Evolutionary conservation across 1,284 basidiomycete genomes (phyloP).

Genomic region (Apiotrichum siamense): DNA sequence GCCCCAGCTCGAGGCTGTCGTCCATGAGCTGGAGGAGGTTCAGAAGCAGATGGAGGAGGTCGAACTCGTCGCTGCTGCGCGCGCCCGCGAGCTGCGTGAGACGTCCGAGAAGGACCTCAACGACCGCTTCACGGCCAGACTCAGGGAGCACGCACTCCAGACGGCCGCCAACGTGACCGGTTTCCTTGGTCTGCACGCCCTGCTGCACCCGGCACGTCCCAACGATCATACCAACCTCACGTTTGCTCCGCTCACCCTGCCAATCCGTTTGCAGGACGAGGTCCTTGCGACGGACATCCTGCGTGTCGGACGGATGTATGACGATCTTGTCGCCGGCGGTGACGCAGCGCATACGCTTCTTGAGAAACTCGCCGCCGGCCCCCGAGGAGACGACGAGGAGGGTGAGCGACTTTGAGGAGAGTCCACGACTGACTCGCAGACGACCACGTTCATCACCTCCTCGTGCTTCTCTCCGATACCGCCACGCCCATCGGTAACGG

Average conservation of each 20-base stretch:
- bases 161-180: conserved; percentile 56
- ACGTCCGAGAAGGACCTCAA: conserved; percentile 14
- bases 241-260: conserved; percentile 46
- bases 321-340: conserved; percentile 31
- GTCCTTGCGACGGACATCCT: conserved; percentile 42
- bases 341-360: conserved; percentile 25
- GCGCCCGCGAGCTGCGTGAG: conserved; percentile 23
- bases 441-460: conserved; percentile 34
- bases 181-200: conserved; percentile 60
- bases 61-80: conserved; percentile 28
- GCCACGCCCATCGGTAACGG: conserved; percentile 8
- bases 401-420: conserved; percentile 15
- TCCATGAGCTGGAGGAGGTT: conserved; percentile 72
- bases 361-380: conserved; percentile 20
- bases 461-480: conserved; percentile 22
- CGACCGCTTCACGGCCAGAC: conserved; percentile 2
- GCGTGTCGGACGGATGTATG: conserved; percentile 36
- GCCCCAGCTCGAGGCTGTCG: conserved; percentile 64
- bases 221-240: conserved; percentile 37
- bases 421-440: conserved; percentile 22
- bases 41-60: conserved; percentile 63
- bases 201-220: conserved; percentile 49
- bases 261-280: conserved; percentile 37
- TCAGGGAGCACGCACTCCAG: conserved; percentile 20
- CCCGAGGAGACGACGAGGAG: conserved; percentile 35